Conservation (phyloP, 2,329 filamentous ascomycete species). For the Phoma sp. region DNA sequence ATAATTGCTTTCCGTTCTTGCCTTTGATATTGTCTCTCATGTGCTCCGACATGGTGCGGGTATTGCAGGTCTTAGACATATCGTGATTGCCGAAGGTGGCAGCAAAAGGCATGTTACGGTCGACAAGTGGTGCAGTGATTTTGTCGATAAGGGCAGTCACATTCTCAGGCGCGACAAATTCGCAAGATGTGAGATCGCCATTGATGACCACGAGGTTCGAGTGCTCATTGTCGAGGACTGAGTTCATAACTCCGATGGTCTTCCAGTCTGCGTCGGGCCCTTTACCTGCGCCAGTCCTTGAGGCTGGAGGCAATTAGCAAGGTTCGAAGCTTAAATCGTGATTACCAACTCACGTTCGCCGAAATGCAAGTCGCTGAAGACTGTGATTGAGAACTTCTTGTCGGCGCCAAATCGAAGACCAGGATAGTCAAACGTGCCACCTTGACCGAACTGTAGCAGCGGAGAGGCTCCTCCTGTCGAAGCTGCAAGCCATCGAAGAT, state of each 20-base stretch:
- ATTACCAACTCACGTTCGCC: slow-evolving; percentile 65
- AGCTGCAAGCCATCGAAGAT: slow-evolving; percentile 21
- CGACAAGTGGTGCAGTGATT: slow-evolving; percentile 56
- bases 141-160: slow-evolving; percentile 33
- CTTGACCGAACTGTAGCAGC: slow-evolving; percentile 3
- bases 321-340: neutral
- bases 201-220: slow-evolving; percentile 72
- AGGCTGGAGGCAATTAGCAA: slow-evolving; percentile 21
- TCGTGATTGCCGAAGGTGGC: slow-evolving; percentile 78
- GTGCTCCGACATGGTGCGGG: slow-evolving; percentile 31
- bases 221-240: slow-evolving; percentile 63
- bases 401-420: slow-evolving; percentile 39
- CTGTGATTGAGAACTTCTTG: slow-evolving; percentile 58
- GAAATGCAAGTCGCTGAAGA: slow-evolving; percentile 76
- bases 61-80: slow-evolving; percentile 36
- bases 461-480: slow-evolving; percentile 11
- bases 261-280: slow-evolving; percentile 61
- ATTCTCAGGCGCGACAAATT: slow-evolving; percentile 46
- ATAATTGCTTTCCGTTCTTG: slow-evolving; percentile 53
- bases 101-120: slow-evolving; percentile 66
- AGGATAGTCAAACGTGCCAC: slow-evolving; percentile 23
- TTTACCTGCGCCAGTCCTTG: slow-evolving; percentile 4
- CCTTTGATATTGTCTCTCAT: slow-evolving; percentile 55
- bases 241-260: slow-evolving; percentile 64
- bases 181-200: slow-evolving; percentile 75